Percentiles rank a stretch among this genome's conserved stretches.
phyloP scores from a whole-genome alignment of 768 basidiomycete species.

The Podaxis sp. region DNA sequence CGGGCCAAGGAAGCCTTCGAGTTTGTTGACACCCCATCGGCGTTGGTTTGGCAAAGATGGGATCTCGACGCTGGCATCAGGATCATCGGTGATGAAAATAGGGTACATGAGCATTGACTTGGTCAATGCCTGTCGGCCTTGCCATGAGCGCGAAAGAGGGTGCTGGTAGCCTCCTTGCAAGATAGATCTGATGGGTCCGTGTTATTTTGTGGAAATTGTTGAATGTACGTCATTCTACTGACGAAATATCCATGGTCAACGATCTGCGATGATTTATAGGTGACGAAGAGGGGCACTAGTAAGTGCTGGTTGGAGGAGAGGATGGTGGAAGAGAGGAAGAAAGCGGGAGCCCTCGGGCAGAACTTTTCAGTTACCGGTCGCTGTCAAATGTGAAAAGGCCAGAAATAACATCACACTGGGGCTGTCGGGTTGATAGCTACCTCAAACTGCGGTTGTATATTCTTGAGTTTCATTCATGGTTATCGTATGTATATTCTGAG shows the following conservation, averaged over 20 bases:
- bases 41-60: constrained; percentile 78
- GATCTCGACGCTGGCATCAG: constrained; percentile 78
- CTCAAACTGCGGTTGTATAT: background rate
- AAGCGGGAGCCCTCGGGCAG: background rate
- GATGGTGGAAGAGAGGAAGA: constrained; percentile 1
- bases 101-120: constrained; percentile 99
- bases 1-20: constrained; percentile 84
- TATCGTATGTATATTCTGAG: background rate
- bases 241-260: constrained; percentile 21
- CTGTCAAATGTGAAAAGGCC: background rate
- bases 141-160: constrained; percentile 85
- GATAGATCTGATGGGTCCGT: constrained; percentile 45
- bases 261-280: background rate
- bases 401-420: background rate
- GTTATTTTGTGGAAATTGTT: background rate
- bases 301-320: background rate
- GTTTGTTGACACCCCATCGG: constrained; percentile 91
- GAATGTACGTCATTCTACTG: background rate
- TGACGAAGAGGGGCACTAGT: background rate
- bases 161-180: constrained; percentile 94
- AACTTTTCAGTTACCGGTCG: background rate
- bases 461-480: background rate
- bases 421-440: background rate
- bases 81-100: constrained; percentile 95
- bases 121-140: constrained; percentile 71